Percentiles rank a stretch among this genome's conserved stretches.
Conservation (phyloP, 345 rosid species). For the Reutealis trisperma region DNA sequence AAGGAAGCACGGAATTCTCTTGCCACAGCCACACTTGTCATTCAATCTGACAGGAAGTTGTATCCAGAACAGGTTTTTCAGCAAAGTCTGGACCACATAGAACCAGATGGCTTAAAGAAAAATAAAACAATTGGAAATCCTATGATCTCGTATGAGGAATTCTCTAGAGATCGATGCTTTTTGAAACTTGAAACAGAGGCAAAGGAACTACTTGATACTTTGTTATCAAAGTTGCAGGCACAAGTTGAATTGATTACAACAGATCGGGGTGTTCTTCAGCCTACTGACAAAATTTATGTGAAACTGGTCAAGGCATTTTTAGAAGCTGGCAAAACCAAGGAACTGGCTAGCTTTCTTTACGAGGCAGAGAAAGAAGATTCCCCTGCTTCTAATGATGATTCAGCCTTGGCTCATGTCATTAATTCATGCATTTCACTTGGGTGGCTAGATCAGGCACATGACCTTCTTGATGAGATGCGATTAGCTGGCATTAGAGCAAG, state of each 20-base stretch:
- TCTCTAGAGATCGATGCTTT: conserved; percentile 55
- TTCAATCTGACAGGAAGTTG: conserved; percentile 28
- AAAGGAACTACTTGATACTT: conserved; percentile 48
- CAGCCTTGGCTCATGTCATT: conserved; percentile 61
- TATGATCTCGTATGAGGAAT: conserved; percentile 54
- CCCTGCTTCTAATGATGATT: conserved; percentile 68
- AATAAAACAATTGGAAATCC: conserved; percentile 13
- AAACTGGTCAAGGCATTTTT: conserved; percentile 81
- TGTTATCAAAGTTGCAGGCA: conserved; percentile 55
- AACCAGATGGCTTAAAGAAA: conserved; percentile 17
- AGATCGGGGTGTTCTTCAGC: conserved; percentile 75
- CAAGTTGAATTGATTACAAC: conserved; percentile 67
- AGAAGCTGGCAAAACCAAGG: conserved; percentile 70
- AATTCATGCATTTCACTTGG: conserved; percentile 79
- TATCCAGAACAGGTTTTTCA: conserved; percentile 27
- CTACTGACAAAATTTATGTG: conserved; percentile 65
- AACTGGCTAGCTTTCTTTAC: conserved; percentile 69
- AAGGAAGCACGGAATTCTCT: conserved; percentile 74
- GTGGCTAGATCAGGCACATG: conserved; percentile 92
- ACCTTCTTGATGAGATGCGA: conserved; percentile 90
- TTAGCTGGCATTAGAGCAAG: conserved; percentile 66
- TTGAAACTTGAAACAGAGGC: conserved; percentile 63
- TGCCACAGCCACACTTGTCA: conserved; percentile 53
- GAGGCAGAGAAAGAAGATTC: conserved; percentile 73
- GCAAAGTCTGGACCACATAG: conserved; percentile 24